Base-by-base conservation (phyloP, 1,284 basidiomycete genomes). In the Ganoderma boninense region DNA sequence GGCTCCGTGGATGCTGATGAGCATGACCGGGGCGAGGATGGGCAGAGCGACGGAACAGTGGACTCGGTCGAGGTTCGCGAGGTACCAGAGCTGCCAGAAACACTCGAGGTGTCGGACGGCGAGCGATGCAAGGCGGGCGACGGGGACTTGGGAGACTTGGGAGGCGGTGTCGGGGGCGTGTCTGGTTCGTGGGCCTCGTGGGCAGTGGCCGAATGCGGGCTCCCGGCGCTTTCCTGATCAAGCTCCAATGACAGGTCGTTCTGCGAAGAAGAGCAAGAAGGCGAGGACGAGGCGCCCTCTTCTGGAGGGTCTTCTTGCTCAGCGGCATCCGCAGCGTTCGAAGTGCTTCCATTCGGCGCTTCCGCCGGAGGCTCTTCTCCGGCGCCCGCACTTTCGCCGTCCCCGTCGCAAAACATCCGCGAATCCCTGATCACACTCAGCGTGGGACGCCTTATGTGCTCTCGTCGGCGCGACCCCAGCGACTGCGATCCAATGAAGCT, bases 381-480 rank as follows among this genome's bases (percentile, higher is more conserved):
- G 29, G 74, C 73, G 26, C 67, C 71, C 59, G 71, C 71, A 52
- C 56, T 73, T 69, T 73, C 71, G 59, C 71, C 68, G 62, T 74
- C 71, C 7, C 64, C 74, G 67, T 76, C 73, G 16, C 68, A 56
- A 40, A 77, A 70, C 69, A 77, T 73, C 59, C 77, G 73, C 62
- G 77, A 79, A 69, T 79, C 79, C 62, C 76, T 73, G 75, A 80
- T 78, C 64, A 77, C 76, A 70, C 73, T 77, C 40, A 79, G 69
- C 29, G 78, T 77, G n/a, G 79, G 76, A n/a, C 76, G 70, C 69
- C 77, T 69, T 20, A 74, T 43, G 46, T 77, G 77, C 57, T 73
- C 73, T 26, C 74, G 69, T 40, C 74, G 69, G 44, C 73, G 76
- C 26, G 40, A 16, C 69, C 61, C 66, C 26, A 70, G 65, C 20